Base-by-base conservation (phyloP, 2,329 filamentous ascomycete genomes). In the Fusarium chlamydosporum region DNA sequence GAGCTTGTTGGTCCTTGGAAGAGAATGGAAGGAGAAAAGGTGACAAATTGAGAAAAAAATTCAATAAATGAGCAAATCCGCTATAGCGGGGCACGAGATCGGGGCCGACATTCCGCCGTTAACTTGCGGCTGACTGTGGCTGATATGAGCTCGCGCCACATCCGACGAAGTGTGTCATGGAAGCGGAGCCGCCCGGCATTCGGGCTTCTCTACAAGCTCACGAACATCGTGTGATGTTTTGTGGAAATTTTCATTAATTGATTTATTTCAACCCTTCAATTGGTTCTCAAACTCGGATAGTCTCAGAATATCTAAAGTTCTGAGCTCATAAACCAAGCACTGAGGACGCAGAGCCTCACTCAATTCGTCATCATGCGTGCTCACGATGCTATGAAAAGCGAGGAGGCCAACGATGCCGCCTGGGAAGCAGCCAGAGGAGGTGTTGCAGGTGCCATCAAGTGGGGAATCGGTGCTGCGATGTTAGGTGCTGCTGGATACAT, bases 341-440 rank as follows among this genome's bases (percentile, higher is more conserved):
- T 29, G 34, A 38, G 47, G 34, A 38, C 23, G 16, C 47, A 47
- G n/a, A 46, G 29, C 27, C 31, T 40, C 29, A 50, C 47, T 31
- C 53, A 56, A 54, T 23, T 31, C 48, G 26, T 55, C 57, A 72
- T 61, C 20, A 74, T 75, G 73, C 71, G 71, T 41, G 6, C 61
- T 38, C 64, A 66, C 79, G 88, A 86, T 71, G 85, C 83, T 66
- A 80, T 91, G 74, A 86, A 86, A 52, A 88, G 86, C 70, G 86
- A 87, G 41, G 92, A 95, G 77, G 88, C 90, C 50, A 86, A 86
- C 67, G 83, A 86, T 58, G 92, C 92, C 46, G 89, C 90, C 41
- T 91, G 89, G 88, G 90, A 92, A 74, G 92, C 91, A 35, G 85
- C 84, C 4, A 85, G 85, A 66, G 92, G 92, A 35, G 92, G 90